Base-by-base conservation (phyloP, 352 stramenopile species). In the Globisporangium irregulare region DNA sequence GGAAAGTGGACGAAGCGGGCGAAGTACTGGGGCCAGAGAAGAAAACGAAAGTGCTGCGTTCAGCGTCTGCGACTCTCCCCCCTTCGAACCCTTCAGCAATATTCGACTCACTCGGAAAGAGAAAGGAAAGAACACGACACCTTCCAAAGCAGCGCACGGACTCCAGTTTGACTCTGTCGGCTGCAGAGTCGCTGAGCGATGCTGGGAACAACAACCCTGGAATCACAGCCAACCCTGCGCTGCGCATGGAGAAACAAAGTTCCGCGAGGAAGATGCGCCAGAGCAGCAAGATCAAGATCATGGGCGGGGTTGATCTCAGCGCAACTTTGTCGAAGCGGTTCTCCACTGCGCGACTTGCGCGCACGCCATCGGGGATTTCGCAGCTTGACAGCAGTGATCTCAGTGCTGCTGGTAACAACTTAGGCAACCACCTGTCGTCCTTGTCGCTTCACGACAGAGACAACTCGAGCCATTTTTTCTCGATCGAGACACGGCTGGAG, bases 401-500 rank as follows among this genome's bases (percentile, higher is more conserved):
- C 54, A 60, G 54, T 41, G 24, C 27, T 60, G 24, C 27, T 38
- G 25, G 27, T 43, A n/a, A 25, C 22, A 24, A 32, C 27, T 50
- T 51, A 32, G 41, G 61, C 7, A 10, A 61, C 14, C 27, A 54
- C 2, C 51, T 61, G 41, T 27, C 36, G 2, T 46, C 62, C 12
- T 36, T 54, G 27, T 68, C 62, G 8, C 53, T 68, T 14, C 24
- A 50, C 27, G 53, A 53, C 3, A 55, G 72, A 38, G 72, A 75
- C 38, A 72, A 78, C 67, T 64, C 75, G 62, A 73, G 64, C 29
- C 75, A 81, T 59, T 90, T 79, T 54, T 86, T 90, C 67, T 70
- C 75, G 32, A 87, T 92, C 59, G 80, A 91, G 71, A 89, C 78
- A 57, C 76, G 81, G 1, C 59, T 85, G 18, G 74, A 86, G 51